Base-by-base conservation (phyloP, 2,329 filamentous ascomycete genomes). In the Colletotrichum paranaense region DNA sequence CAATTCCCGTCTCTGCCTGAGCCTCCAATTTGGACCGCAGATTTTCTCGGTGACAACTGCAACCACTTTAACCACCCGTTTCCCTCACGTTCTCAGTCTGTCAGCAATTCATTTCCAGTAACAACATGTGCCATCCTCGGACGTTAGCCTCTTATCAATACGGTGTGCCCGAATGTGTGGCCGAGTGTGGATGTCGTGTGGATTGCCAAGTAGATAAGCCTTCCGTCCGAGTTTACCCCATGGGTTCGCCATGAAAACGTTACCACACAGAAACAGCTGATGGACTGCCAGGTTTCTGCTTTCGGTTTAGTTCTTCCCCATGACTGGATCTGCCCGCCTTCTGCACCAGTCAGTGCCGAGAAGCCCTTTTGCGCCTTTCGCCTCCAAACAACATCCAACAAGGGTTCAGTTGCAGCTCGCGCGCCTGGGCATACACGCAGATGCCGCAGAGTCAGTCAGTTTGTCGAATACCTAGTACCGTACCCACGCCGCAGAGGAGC, bases 251-350 rank as follows among this genome's bases (percentile, higher is more conserved):
- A 22, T 49, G 67, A 73, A 73, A 73, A 53, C 67, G 70, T 73
- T 73, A 73, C 70, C 55, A 70, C 28, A 73, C 70, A 73, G 70
- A 73, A 73, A 70, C 70, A 70, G 38, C 55, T 73, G 70, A 73
- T 73, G 60, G 24, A 38, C 60, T 38, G 55, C n/a, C 14, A 11
- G 19, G 5, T 65, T 62, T 22, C 67, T 62, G 32, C n/a, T 22
- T 65, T 35, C 1, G 67, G 67, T 26, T 14, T 73, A 69, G 67
- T 22, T 32, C 28, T 69, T 65, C 59, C 66, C 67, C 35, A 62
- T 57, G 55, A 5, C 19, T 16, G 64, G 67, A 35, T 57, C 24
- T 42, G 62, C 49, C 56, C 28, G 56, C 30, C 57, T 9, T 49
- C 55, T 62, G 56, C 68, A 19, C 16, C 68, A 67, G 46, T 52